Evolutionary conservation across 495 filamentous ascomycete species (phyloP).

Genomic region (Lasiosphaeris hirsuta): DNA sequence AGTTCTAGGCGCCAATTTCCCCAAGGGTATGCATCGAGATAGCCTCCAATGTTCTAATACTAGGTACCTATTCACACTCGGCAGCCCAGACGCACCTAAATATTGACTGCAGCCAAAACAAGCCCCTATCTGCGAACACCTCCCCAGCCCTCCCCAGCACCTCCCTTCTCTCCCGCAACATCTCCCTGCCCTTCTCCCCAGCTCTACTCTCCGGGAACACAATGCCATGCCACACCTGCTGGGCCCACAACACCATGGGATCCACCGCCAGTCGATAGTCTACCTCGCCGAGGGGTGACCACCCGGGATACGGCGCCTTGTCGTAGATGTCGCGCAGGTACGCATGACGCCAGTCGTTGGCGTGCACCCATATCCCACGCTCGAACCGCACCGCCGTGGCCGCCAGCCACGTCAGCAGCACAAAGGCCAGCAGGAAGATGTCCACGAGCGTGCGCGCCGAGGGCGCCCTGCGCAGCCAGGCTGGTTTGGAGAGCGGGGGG

Average conservation of each 20-base stretch:
- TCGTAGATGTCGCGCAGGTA: constrained; percentile 15
- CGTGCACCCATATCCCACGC: constrained; percentile 16
- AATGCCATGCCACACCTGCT: neutral
- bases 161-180: no score
- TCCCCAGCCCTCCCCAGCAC: no score
- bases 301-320: constrained; percentile 9
- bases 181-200: neutral
- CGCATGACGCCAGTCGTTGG: constrained; percentile 16
- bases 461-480: neutral
- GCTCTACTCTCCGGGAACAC: neutral
- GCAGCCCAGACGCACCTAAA: no score
- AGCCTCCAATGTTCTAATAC: no score
- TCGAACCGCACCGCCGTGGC: constrained; percentile 19
- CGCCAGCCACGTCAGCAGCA: constrained; percentile 6
- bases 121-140: no score
- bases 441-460: constrained; percentile 9
- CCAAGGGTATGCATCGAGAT: no score
- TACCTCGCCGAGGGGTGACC: constrained; percentile 10
- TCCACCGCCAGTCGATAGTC: constrained; percentile 18
- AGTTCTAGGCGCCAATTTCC: no score
- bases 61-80: no score
- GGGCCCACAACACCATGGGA: neutral
- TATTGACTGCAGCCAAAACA: no score
- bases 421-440: neutral
- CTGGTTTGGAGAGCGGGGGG: no score